A percentile compares a stretch with the other conserved stretches of the same genome.
phyloP scores from a whole-genome alignment of 2,329 filamentous ascomycete species.

The Aureobasidium uvarum region DNA sequence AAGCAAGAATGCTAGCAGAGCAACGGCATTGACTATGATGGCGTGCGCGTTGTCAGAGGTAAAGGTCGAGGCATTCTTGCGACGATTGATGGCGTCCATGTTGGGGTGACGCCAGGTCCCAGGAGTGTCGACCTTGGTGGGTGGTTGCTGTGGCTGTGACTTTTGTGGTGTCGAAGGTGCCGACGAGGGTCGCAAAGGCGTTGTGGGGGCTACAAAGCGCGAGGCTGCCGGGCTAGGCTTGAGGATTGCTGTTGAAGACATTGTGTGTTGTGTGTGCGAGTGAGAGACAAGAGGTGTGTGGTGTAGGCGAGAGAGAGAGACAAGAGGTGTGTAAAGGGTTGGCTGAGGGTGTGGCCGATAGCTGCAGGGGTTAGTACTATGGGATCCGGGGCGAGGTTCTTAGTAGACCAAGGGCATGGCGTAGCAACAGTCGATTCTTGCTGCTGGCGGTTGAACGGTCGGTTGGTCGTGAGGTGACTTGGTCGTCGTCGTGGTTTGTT shows the following conservation, averaged over 20 bases:
- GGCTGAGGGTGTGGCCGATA: neutral
- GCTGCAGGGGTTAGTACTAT: conserved; percentile 22
- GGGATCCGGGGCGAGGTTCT: neutral
- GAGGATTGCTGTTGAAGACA: conserved; percentile 34
- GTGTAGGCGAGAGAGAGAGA: neutral
- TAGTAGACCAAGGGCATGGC: conserved; percentile 4
- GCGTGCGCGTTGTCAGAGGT: conserved; percentile 70
- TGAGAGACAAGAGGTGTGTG: neutral
- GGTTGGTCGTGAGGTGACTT: too few species aligned
- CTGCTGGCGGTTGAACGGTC: neutral
- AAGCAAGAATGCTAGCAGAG: conserved; percentile 54
- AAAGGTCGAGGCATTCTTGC: conserved; percentile 76
- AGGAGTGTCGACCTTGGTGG: conserved; percentile 30
- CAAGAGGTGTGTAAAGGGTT: neutral
- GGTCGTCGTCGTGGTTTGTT: neutral
- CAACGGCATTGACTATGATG: conserved; percentile 65
- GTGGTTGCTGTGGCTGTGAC: neutral
- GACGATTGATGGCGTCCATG: conserved; percentile 78
- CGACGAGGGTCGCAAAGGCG: conserved; percentile 28
- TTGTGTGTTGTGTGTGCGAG: conserved; percentile 19
- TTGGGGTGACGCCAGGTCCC: conserved; percentile 91
- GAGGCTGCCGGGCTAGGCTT: conserved; percentile 22
- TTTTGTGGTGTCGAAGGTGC: conserved; percentile 19
- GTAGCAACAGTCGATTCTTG: neutral
- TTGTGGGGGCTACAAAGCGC: conserved; percentile 31